Evolutionary conservation across 257 asterid species (phyloP).

Genomic region (Scutellaria galericulata): DNA sequence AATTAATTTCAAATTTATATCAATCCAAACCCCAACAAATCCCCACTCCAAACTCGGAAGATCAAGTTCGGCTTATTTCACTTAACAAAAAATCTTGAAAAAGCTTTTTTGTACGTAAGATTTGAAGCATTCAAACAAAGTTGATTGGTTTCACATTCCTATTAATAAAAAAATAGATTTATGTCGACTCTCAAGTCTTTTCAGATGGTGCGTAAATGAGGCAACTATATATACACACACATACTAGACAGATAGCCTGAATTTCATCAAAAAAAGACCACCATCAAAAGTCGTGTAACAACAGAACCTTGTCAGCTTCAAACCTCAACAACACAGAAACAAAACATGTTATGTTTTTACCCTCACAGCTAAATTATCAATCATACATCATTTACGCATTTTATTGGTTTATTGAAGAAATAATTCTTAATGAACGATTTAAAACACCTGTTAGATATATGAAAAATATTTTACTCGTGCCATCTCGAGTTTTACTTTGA

Average conservation of each 20-base stretch:
- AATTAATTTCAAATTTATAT: no score
- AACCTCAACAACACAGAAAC: background rate
- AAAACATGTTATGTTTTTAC: background rate
- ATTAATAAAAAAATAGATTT: background rate
- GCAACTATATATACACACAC: slow-evolving; percentile 1
- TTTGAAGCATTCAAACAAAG: no score
- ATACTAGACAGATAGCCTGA: background rate
- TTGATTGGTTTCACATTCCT: no score
- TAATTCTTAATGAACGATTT: no score
- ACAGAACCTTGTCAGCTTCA: slow-evolving; percentile 21
- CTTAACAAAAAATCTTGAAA: no score
- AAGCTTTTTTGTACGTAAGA: no score
- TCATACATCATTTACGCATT: background rate
- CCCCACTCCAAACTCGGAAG: no score
- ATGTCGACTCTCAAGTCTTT: slow-evolving; percentile 21
- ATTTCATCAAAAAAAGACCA: slow-evolving; percentile 22
- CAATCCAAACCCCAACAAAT: no score
- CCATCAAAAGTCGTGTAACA: slow-evolving; percentile 25
- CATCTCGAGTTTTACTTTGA: no score
- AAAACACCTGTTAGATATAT: no score
- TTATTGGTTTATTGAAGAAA: background rate
- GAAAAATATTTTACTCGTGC: no score
- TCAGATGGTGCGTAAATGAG: slow-evolving; percentile 18
- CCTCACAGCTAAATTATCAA: background rate
- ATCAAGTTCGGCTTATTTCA: no score